Percentiles rank a stretch among this genome's conserved stretches.
Evolutionary conservation across 2,329 filamentous ascomycete genomes (phyloP).

Genomic region (Daldinia sp.): DNA sequence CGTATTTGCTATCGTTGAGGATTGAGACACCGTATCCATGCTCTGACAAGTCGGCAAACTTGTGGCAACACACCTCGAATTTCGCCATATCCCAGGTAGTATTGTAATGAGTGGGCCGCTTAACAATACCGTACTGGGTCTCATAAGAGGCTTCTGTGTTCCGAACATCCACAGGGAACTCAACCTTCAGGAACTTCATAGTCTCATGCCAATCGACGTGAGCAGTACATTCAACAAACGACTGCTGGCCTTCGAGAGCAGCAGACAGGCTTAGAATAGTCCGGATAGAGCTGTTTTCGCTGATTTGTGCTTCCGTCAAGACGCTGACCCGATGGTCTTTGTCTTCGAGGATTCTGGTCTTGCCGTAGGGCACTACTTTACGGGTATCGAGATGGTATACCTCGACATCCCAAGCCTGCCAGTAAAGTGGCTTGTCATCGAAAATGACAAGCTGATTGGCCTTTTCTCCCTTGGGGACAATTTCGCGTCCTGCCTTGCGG

Average conservation of each 20-base stretch:
- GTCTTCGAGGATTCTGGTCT: constrained; percentile 77
- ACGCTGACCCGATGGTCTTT: constrained; percentile 83
- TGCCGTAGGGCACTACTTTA: constrained; percentile 76
- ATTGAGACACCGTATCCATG: constrained; percentile 90
- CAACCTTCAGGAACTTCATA: constrained; percentile 98
- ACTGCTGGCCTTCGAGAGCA: constrained; percentile 71
- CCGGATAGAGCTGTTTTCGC: constrained; percentile 85
- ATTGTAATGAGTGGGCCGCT: constrained; percentile 96
- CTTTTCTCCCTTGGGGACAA: constrained; percentile 79
- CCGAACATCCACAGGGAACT: constrained; percentile 92
- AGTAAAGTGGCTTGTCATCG: constrained; percentile 96
- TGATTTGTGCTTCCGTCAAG: constrained; percentile 87
- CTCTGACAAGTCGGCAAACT: constrained; percentile 91
- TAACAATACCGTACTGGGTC: constrained; percentile 90
- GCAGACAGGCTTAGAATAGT: constrained; percentile 86
- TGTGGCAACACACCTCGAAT: constrained; percentile 96
- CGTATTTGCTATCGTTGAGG: constrained; percentile 95
- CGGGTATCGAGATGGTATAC: constrained; percentile 93
- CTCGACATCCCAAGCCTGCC: constrained; percentile 98
- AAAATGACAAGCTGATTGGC: constrained; percentile 95
- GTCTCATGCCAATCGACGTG: constrained; percentile 98
- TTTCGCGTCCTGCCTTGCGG: constrained; percentile 76
- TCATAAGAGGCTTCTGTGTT: constrained; percentile 96
- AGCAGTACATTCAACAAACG: constrained; percentile 80
- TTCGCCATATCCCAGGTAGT: constrained; percentile 98